These are phyloP conservation scores for Bocquillonia castaneifolia DNA, from an alignment of 441 rosid genomes.

Conservation along the genomic window DNA sequence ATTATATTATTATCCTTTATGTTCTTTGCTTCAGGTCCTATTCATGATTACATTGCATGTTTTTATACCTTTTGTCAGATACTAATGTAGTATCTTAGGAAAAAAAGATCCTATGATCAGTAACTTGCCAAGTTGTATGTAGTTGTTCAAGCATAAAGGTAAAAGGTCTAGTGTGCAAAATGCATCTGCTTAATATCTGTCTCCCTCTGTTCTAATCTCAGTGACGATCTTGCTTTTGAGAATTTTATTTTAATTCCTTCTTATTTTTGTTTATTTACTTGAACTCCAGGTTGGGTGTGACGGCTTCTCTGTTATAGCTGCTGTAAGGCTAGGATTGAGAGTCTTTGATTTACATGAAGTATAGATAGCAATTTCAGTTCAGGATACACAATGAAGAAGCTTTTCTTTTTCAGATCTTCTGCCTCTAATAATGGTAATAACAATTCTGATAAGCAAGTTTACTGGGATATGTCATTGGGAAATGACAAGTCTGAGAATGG, in stretches of 20 bases:
- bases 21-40: not conserved
- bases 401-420: constrained; percentile 71
- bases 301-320: constrained; percentile 18
- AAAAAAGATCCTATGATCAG: not conserved
- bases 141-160: not conserved
- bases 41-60: constrained; percentile 12
- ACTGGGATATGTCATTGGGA: constrained; percentile 37
- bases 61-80: constrained; percentile 11
- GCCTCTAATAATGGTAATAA: constrained; percentile 44
- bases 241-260: constrained; percentile 6
- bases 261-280: constrained; percentile 16
- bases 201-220: not conserved
- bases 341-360: constrained; percentile 21
- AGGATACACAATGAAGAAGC: constrained; percentile 68
- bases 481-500: constrained; percentile 35
- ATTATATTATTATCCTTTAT: not conserved
- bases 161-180: not conserved
- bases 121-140: constrained; percentile 2
- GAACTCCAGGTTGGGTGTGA: constrained; percentile 37
- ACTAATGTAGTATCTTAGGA: not conserved
- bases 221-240: constrained; percentile 23
- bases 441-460: constrained; percentile 37
- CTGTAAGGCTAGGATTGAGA: constrained; percentile 17
- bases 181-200: not conserved
- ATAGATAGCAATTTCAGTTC: constrained; percentile 20